Base-by-base conservation (phyloP, 495 filamentous ascomycete genomes). In the Usnea hakonensis region DNA sequence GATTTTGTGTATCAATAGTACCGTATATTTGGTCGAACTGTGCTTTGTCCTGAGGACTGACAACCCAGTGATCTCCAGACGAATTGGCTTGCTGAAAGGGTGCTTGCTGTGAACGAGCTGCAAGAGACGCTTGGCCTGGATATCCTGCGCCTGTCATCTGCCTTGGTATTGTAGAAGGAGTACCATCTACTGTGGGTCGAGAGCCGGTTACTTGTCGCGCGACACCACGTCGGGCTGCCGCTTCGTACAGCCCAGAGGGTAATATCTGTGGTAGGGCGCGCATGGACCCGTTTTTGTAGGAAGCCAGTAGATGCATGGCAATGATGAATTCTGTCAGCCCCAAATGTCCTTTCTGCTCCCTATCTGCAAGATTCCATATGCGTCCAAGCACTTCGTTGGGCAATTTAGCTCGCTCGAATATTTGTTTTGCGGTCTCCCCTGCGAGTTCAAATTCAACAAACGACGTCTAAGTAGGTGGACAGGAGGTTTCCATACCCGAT, bases 331-430 rank as follows among this genome's bases (percentile, higher is more conserved):
- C 94, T 16, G 91, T 93, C 66, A 84, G 78, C 64, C 89, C 89
- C n/a, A 98, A 82, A 38, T 85, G 86, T 32, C 94, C 95, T 57
- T 91, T 84, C 71, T 96, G 90, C 71, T 96, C 90, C 1, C 89
- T 91, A 73, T 98, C 94, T 13, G 91, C 87, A 54, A 98, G 81
- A 68, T 87, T 90, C 94, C 94, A 98, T 72, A 98, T 97, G 57
- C 88, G 85, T 14, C 90, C 94, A 23, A 98, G 80, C 3, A 89
- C 79, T 66, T 97, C 91, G 71, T 95, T 97, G 1, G 94, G 89
- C 32, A 97, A 79, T 36, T 88, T 85, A 3, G 92, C 90, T 65
- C 90, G 88, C 70, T 97, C 91, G 70, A 98, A 98, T 54, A 98
- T 97, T 65, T 86, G 83, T 76, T 95, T 96, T 37, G 94, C 95